A percentile compares a stretch with the other conserved stretches of the same genome.
These are phyloP conservation scores for Crassisporium funariophilum DNA, from an alignment of 768 basidiomycete genomes.

Conservation along the genomic window DNA sequence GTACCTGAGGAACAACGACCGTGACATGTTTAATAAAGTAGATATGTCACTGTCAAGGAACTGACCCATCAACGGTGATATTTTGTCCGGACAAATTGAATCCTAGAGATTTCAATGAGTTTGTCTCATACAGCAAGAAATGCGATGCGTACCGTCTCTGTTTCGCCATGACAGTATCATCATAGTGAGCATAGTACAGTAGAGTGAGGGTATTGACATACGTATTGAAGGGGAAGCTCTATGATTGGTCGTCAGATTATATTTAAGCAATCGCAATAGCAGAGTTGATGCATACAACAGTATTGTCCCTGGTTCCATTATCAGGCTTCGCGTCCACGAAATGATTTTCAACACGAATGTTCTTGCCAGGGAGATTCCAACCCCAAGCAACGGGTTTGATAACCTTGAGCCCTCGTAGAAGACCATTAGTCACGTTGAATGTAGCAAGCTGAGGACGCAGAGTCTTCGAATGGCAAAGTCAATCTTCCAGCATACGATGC, in stretches of 20 bases:
- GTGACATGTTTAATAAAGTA: no score
- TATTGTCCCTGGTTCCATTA: conserved; percentile 38
- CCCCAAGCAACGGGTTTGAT: conserved; percentile 55
- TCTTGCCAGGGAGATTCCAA: conserved; percentile 42
- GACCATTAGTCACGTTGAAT: conserved; percentile 47
- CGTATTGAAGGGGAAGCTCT: conserved; percentile 49
- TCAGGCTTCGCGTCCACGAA: conserved; percentile 43
- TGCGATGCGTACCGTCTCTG: conserved; percentile 24
- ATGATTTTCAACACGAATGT: conserved; percentile 40
- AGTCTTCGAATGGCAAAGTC: conserved; percentile 20
- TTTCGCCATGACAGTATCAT: no score
- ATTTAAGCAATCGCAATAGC: neutral
- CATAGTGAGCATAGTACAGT: neutral
- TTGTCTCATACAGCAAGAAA: no score
- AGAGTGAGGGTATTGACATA: conserved; percentile 25
- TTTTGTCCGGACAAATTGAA: conserved; percentile 42
- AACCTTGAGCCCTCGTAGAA: conserved; percentile 38
- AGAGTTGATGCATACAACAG: conserved; percentile 26
- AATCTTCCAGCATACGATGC: neutral
- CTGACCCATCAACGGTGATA: conserved; percentile 40
- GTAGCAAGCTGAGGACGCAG: conserved; percentile 50
- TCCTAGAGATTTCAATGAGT: no score
- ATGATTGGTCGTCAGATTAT: no score
- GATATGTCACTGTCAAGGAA: neutral
- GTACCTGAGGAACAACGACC: conserved; percentile 28